These are phyloP conservation scores for Chlorella sorokiniana DNA, from an alignment of 139 green algal genomes.

Conservation along the genomic window DNA sequence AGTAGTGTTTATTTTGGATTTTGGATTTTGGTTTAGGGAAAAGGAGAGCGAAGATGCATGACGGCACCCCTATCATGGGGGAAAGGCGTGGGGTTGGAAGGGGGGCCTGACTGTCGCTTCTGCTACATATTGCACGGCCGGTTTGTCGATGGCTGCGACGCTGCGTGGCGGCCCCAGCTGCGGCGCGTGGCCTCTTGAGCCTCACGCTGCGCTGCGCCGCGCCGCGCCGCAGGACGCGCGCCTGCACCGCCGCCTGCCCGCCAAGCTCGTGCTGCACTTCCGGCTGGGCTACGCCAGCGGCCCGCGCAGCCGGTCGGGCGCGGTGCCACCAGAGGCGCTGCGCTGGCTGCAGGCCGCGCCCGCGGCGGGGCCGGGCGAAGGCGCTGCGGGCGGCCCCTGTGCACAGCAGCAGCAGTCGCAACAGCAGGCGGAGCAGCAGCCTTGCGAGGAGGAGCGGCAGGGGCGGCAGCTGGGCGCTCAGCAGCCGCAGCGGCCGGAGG, in stretches of 20 bases:
- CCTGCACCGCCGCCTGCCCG: constrained; percentile 41
- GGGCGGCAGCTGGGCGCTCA: neutral
- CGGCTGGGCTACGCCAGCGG: constrained; percentile 49
- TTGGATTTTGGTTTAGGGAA: too few species aligned
- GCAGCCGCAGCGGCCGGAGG: neutral
- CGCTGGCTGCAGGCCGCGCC: constrained; percentile 8
- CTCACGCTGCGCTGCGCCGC: neutral
- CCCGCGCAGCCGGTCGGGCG: constrained; percentile 9
- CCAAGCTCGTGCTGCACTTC: constrained; percentile 51
- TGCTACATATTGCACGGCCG: too few species aligned
- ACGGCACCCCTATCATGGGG: too few species aligned
- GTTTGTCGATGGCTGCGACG: too few species aligned
- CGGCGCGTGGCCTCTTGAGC: neutral
- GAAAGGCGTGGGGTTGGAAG: too few species aligned
- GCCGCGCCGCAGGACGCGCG: constrained; percentile 28
- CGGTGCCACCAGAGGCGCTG: constrained; percentile 2
- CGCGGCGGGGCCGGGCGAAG: too few species aligned
- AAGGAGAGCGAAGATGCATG: too few species aligned
- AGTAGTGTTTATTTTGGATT: too few species aligned
- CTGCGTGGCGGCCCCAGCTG: too few species aligned
- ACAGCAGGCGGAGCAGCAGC: neutral
- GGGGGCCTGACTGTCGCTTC: too few species aligned
- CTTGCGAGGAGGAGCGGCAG: neutral
- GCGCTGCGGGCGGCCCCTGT: too few species aligned
- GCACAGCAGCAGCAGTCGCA: neutral